Base-by-base conservation (phyloP, 805 yeast genomes). In the Lipomyces mesembrius region DNA sequence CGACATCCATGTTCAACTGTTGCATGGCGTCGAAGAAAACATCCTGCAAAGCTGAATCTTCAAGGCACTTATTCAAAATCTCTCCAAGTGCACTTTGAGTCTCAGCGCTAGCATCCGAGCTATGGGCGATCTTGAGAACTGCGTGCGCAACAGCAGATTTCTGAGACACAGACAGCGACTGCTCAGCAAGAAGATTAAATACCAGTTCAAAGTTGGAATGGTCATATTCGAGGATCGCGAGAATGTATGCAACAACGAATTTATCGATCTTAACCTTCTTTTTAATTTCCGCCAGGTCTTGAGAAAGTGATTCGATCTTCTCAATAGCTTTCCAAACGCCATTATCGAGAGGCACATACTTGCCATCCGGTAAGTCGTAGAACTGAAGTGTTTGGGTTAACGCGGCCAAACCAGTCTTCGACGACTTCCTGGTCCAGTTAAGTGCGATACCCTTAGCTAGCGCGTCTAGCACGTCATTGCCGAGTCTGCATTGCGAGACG, bases 401-500 rank as follows among this genome's bases (percentile, higher is more conserved):
- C 9, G 72, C 64, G 8, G 71, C 69, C 14, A 68, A 60, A 1
- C 68, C 69, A 29, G 62, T 60, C 52, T 63, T 66, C 51, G 58
- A 46, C 17, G 70, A 66, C 53, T 63, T 60, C 29, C 34, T 59
- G 32, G 68, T 63, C 75, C 87, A 80, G 68, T 80, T 81, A 12
- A 81, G 70, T 43, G 87, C 77, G 32, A 90, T 83, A 1, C 90
- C 86, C 67, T 84, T 86, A 43, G 85, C 81, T 0, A 90, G 85
- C 5, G 92, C 92, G 60, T 83, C 78, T 20, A 86, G 78, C 17
- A 90, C 84, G 14, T 83, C 80, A 39, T 65, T 57, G 6, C 85
- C 81, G 53, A 95, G 81, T 6, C 91, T 89, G 59, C 88, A 83
- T 57, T 94, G 88, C 2, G 94, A 83, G 5, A 89, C 84, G 61